Evolutionary conservation across 2,329 filamentous ascomycete species (phyloP), one percentile per base, ranked within the genome.

Genomic region (Aspergillus uvarum): DNA sequence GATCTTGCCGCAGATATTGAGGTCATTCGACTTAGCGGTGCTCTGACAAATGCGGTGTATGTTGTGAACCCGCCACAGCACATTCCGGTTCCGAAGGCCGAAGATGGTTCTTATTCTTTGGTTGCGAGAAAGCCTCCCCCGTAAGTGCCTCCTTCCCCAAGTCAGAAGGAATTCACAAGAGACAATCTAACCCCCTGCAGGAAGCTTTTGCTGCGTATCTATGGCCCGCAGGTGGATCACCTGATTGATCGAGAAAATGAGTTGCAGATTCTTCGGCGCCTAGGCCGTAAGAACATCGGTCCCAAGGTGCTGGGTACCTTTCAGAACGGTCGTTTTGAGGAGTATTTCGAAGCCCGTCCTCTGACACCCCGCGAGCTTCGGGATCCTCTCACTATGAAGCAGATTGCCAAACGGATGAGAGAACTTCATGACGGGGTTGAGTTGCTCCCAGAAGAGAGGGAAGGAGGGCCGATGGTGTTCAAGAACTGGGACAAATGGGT

Each of bases 391-490:
- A 97, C 91, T 0, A 96, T 90, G 35, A 90, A 86, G 70, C 91
- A 96, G 72, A 99, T 99, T 71, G 94, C 95, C 12, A 98, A 98
- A 81, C 90, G 95, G 54, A 96, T 99, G 92, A 85, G 93, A 63
- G 95, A 99, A 76, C 83, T 99, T 38, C 95, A 99, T 70, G 91
- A 96, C 55, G 95, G 95, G 0, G 89, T 99, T 63, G 92, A 97
- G 29, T 81, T 99, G 21, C 83, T 96, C 0, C 85, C 89, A 1
- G 82, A 87, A 38, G 95, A 99, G 76, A 84, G 87, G 54, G 85
- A 90, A 38, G 87, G 83, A 21, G 95, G 95, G 0, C 90, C 95
- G 0, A 89, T 87, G 58, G 89, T 96, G 11, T 96, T 92, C 85
- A 87, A 85, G 67, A 98, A 96, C 72, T 99, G 94, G 94, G 92